These are phyloP conservation scores for Candida tibetensis DNA, from an alignment of 805 yeast species.

Conservation along the genomic window DNA sequence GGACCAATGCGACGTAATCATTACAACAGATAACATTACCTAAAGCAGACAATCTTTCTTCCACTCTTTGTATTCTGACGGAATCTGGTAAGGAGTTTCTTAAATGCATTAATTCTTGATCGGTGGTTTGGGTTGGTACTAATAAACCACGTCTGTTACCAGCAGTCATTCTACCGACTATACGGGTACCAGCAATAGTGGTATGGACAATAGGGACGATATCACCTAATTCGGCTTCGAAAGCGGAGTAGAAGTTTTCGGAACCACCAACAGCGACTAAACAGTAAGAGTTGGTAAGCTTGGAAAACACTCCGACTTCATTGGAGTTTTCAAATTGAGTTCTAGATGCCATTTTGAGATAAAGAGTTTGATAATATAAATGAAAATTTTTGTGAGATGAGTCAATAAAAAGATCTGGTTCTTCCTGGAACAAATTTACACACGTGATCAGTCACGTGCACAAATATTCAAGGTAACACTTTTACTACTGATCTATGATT, in stretches of 20 bases:
- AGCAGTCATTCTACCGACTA: constrained; percentile 96
- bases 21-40: constrained; percentile 98
- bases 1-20: constrained; percentile 97
- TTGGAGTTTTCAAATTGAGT: constrained; percentile 49
- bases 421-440: background rate
- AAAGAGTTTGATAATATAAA: background rate
- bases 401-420: constrained; percentile 1
- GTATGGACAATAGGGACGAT: constrained; percentile 95
- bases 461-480: too few species aligned
- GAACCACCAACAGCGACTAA: constrained; percentile 97
- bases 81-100: constrained; percentile 94
- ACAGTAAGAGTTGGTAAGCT: constrained; percentile 93
- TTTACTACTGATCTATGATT: too few species aligned
- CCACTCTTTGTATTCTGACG: constrained; percentile 95
- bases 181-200: constrained; percentile 97
- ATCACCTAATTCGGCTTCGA: constrained; percentile 96
- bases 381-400: constrained; percentile 7
- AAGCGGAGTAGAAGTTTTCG: constrained; percentile 78
- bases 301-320: constrained; percentile 88
- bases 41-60: constrained; percentile 92
- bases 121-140: constrained; percentile 97
- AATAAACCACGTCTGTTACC: constrained; percentile 97
- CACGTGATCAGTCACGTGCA: constrained; percentile 1
- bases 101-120: constrained; percentile 95
- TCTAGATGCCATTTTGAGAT: constrained; percentile 40